Evolutionary conservation across 441 rosid genomes (phyloP).

Genomic region (Breynia disticha): DNA sequence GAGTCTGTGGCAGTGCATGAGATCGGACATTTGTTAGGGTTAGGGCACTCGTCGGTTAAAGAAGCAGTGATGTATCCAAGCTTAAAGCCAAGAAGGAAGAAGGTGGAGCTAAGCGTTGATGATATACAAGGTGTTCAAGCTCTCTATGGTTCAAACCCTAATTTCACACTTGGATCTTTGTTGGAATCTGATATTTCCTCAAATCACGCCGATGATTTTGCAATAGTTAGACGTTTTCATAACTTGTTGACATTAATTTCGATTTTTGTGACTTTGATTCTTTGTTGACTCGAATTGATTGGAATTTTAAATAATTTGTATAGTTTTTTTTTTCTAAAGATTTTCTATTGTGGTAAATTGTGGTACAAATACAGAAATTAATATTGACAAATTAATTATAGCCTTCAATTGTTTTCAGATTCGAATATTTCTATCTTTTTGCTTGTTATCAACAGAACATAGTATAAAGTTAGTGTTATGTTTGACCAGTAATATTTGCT

Average conservation of each 20-base stretch:
- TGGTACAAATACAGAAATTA: no score
- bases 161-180: slow-evolving; percentile 42
- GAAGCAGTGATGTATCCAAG: slow-evolving; percentile 84
- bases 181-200: slow-evolving; percentile 59
- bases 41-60: slow-evolving; percentile 47
- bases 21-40: slow-evolving; percentile 74
- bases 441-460: no score
- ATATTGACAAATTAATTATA: no score
- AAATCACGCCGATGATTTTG: slow-evolving; percentile 25
- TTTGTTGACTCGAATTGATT: not conserved
- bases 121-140: slow-evolving; percentile 73
- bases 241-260: slow-evolving; percentile 6
- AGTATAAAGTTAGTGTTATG: no score
- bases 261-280: slow-evolving; percentile 5
- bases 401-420: no score
- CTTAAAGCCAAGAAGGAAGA: slow-evolving; percentile 64
- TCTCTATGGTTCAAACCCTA: slow-evolving; percentile 73
- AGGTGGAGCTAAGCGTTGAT: slow-evolving; percentile 45
- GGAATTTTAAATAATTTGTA: no score
- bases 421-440: no score
- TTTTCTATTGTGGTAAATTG: no score
- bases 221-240: not conserved
- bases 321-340: no score
- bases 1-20: slow-evolving; percentile 84
- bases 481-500: no score